Conservation (phyloP, 2,329 filamentous ascomycete genomes). For the Colletotrichum caudatum region DNA sequence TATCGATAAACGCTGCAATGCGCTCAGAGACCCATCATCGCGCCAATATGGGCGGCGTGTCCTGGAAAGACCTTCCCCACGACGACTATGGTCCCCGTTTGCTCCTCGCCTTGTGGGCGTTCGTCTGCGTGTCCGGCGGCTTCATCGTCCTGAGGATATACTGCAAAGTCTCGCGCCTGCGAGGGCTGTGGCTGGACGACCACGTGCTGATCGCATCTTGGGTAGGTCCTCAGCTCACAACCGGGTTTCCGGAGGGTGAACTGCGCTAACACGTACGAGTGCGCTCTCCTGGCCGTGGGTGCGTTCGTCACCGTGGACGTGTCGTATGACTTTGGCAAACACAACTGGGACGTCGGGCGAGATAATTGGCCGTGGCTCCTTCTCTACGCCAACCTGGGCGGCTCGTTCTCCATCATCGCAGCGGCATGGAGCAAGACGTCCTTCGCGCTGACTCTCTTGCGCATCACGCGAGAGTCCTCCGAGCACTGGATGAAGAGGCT, state of each 20-base stretch:
- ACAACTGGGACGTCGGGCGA: slow-evolving; percentile 35
- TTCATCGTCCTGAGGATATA: slow-evolving; percentile 43
- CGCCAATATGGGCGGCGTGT: slow-evolving; percentile 19
- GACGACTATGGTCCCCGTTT: slow-evolving; percentile 38
- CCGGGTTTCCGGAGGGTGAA: no score
- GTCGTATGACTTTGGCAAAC: slow-evolving; percentile 40
- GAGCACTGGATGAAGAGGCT: slow-evolving; percentile 44
- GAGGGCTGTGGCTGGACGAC: slow-evolving; percentile 44
- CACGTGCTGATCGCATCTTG: slow-evolving; percentile 42
- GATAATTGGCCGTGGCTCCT: slow-evolving; percentile 38
- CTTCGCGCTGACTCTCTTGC: slow-evolving; percentile 48
- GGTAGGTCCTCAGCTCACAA: slow-evolving; percentile 27
- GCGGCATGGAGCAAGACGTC: slow-evolving; percentile 48
- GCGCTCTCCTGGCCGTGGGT: slow-evolving; percentile 31
- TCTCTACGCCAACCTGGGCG: slow-evolving; percentile 41
- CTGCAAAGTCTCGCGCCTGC: slow-evolving; percentile 42
- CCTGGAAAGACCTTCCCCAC: slow-evolving; percentile 36
- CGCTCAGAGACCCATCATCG: not conserved
- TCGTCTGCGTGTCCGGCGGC: slow-evolving; percentile 25
- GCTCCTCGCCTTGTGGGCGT: slow-evolving; percentile 34
- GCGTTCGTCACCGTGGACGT: slow-evolving; percentile 35
- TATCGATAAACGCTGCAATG: not conserved
- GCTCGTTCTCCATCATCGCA: slow-evolving; percentile 44
- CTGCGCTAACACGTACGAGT: not conserved
- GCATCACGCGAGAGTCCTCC: slow-evolving; percentile 42